These are phyloP conservation scores for Pseudopyricularia javanii DNA, from an alignment of 2,329 filamentous ascomycete species.

Conservation along the genomic window DNA sequence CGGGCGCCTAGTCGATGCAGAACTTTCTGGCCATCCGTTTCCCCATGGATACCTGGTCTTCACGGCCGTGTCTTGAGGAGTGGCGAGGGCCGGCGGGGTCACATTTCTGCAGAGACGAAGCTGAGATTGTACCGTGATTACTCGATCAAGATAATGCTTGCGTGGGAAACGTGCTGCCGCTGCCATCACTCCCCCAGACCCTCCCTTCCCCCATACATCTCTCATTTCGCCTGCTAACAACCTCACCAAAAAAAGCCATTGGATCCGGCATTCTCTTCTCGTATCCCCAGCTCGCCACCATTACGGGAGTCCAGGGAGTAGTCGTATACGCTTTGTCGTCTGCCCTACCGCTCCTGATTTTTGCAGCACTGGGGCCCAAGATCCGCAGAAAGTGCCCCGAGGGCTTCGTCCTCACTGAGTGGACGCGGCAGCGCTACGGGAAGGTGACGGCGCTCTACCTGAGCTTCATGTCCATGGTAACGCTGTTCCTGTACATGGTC, in stretches of 20 bases:
- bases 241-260: constrained; percentile 42
- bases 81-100: constrained; percentile 23
- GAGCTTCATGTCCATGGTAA: constrained; percentile 66
- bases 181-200: constrained; percentile 30
- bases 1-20: constrained; percentile 60
- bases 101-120: constrained; percentile 44
- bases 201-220: constrained; percentile 10
- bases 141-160: constrained; percentile 99
- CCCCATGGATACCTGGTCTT: not conserved
- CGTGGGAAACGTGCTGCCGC: constrained; percentile 96
- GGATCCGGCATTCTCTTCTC: constrained; percentile 75
- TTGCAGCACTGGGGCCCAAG: constrained; percentile 62
- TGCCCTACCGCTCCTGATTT: constrained; percentile 59
- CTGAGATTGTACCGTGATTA: constrained; percentile 94
- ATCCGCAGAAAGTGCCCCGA: constrained; percentile 71
- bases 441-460: constrained; percentile 57
- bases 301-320: constrained; percentile 67
- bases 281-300: constrained; percentile 69
- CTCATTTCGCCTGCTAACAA: constrained; percentile 9
- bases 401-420: constrained; percentile 75
- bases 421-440: constrained; percentile 71
- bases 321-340: constrained; percentile 65
- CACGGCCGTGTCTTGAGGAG: not conserved
- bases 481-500: constrained; percentile 79
- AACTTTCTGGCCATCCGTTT: not conserved